Percentiles rank a stretch among this genome's conserved stretches.
These are phyloP conservation scores for Moniliophthora roreri DNA, from an alignment of 1,284 basidiomycete genomes.

Conservation along the genomic window DNA sequence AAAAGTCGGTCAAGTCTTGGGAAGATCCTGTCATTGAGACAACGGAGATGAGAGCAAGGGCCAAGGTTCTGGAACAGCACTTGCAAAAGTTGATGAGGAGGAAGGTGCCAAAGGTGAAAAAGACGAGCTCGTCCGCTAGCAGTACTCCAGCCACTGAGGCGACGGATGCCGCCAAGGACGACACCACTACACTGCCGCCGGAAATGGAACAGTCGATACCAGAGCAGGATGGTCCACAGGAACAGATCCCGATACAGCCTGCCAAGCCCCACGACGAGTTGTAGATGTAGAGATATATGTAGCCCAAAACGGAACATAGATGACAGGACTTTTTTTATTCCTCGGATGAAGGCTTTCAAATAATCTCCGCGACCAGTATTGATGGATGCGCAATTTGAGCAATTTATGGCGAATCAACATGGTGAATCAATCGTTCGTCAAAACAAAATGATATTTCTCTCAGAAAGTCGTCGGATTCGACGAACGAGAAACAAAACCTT, in stretches of 20 bases:
- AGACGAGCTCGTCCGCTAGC: conserved; percentile 37
- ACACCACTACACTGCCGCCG: not conserved
- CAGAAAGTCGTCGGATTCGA: too few relatives aligned
- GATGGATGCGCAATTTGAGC: too few relatives aligned
- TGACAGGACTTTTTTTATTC: too few relatives aligned
- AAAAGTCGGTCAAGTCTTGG: conserved; percentile 69
- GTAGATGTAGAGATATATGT: conserved; percentile 3
- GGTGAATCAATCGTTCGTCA: too few relatives aligned
- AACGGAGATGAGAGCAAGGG: conserved; percentile 79
- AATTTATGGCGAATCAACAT: too few relatives aligned
- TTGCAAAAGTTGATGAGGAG: conserved; percentile 68
- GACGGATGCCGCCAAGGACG: not conserved
- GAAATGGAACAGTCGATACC: conserved; percentile 7
- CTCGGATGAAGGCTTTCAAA: too few relatives aligned
- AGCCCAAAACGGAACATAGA: too few relatives aligned
- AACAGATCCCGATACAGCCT: conserved; percentile 13
- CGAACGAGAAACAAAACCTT: too few relatives aligned
- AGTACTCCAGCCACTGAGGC: not conserved
- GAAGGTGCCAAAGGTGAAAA: conserved; percentile 58
- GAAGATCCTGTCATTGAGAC: conserved; percentile 83
- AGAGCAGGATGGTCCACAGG: conserved; percentile 10
- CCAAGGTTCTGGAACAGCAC: conserved; percentile 76
- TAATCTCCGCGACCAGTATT: too few relatives aligned
- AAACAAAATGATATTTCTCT: too few relatives aligned
- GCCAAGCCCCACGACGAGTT: conserved; percentile 12